Conservation (phyloP, 495 filamentous ascomycete genomes). For the Penicillium atrosanguineum region DNA sequence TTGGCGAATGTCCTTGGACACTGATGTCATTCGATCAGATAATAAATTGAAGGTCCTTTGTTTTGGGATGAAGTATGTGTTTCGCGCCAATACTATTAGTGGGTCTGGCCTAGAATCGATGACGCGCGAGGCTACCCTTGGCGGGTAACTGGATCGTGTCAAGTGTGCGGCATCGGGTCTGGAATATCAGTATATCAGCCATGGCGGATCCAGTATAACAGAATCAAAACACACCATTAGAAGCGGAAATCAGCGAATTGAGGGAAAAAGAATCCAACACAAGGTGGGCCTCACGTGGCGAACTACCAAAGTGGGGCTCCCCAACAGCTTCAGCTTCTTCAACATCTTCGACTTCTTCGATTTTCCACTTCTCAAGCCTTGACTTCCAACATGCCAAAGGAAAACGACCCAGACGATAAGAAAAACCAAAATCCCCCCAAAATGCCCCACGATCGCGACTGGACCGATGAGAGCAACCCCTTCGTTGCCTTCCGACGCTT, state of each 20-base stretch:
- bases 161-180: background rate
- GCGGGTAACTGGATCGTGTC: background rate
- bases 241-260: background rate
- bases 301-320: constrained; percentile 27
- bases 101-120: constrained; percentile 2
- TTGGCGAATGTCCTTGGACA: background rate
- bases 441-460: constrained; percentile 16
- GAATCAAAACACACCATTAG: background rate
- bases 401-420: constrained; percentile 19
- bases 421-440: constrained; percentile 5
- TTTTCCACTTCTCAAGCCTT: constrained; percentile 1
- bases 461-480: constrained; percentile 47
- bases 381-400: constrained; percentile 26
- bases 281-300: constrained; percentile 28
- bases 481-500: constrained; percentile 60
- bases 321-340: constrained; percentile 29
- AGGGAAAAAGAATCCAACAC: background rate
- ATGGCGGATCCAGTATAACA: background rate
- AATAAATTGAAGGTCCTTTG: background rate
- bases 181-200: background rate
- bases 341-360: constrained; percentile 6
- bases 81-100: constrained; percentile 1
- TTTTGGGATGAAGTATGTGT: background rate
- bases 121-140: background rate
- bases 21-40: background rate